Evolutionary conservation across 495 filamentous ascomycete genomes (phyloP).

Genomic region (Corynascus novoguineensis): DNA sequence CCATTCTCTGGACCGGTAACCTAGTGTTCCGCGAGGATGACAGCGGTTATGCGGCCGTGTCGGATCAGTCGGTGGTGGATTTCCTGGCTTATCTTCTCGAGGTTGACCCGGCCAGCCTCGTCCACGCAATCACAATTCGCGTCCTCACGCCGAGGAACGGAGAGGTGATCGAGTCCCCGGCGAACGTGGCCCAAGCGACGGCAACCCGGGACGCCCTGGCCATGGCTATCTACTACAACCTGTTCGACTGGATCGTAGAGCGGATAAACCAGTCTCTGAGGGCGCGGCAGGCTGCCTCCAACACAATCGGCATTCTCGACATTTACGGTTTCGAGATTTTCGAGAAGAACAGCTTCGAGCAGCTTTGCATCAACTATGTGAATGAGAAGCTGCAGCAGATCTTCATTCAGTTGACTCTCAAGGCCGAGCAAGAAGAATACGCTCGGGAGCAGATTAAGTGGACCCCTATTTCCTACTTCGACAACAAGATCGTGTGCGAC

Average conservation of each 20-base stretch:
- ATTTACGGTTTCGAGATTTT: slow-evolving; percentile 99
- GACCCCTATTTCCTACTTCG: slow-evolving; percentile 99
- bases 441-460: slow-evolving; percentile 93
- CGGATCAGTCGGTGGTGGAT: slow-evolving; percentile 83
- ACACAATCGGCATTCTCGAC: slow-evolving; percentile 95
- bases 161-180: slow-evolving; percentile 81
- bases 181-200: slow-evolving; percentile 84
- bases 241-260: slow-evolving; percentile 98
- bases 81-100: slow-evolving; percentile 93
- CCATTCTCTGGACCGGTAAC: slow-evolving; percentile 93
- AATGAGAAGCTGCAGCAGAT: slow-evolving; percentile 99
- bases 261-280: slow-evolving; percentile 85
- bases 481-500: slow-evolving; percentile 98
- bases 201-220: slow-evolving; percentile 90
- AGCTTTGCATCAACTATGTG: slow-evolving; percentile 99
- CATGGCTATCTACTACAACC: slow-evolving; percentile 93
- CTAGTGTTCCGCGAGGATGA: slow-evolving; percentile 84
- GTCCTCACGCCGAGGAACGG: slow-evolving; percentile 86
- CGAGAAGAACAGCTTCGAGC: slow-evolving; percentile 97
- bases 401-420: slow-evolving; percentile 96
- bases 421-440: slow-evolving; percentile 98
- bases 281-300: slow-evolving; percentile 66
- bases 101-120: slow-evolving; percentile 71
- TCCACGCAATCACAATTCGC: slow-evolving; percentile 84
- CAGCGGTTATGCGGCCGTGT: slow-evolving; percentile 76